Evolutionary conservation across 176 grass and related monocot species (phyloP), one percentile per base, ranked within the genome.

Genomic region (Rhynchospora tenuis): DNA sequence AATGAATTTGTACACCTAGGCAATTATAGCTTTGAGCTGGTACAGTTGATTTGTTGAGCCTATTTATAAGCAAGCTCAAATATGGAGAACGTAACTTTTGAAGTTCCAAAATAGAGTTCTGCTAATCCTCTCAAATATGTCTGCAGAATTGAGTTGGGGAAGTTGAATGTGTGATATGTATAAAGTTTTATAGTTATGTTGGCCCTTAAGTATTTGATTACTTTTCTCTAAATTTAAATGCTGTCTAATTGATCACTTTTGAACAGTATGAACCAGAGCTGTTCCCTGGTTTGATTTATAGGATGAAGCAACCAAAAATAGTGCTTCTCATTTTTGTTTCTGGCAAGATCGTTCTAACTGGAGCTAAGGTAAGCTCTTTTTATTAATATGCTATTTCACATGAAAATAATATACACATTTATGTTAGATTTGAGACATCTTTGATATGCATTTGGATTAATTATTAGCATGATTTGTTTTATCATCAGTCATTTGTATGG

Each of bases 291-390:
- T 58, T 95, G 73, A 98, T 98, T 26, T 95, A 98, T 90, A 87
- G 92, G 70, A 98, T 98, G 95, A 98, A 89, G 61, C 95, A 98
- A 81, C 95, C 90, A 1, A 98, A 98, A 84, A 98, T 95, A 82
- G 95, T 95, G 88, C 95, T 93, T 71, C 88, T 98, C 51, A 98
- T 98, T 90, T 98, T 98, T 70, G 95, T 98, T 77, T 98, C 95
- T 44, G 95, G 95, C 67, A 95, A 98, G 80, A 98, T 98, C 86
- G 95, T 98, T 84, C 91, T 98, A 42, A 98, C 95, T 24, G 95
- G 92, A 8, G 92, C 95, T 75, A 95, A 98, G 95, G 95, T 94
- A 81, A 86, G 81, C 6, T 24, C 1, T 81, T 81, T 9, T 0
- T 69, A 14, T 45, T 59, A 10, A 38, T 26, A 57, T 44, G 33